These are phyloP conservation scores for Firmiana major DNA, from an alignment of 345 rosid species.

Conservation along the genomic window DNA sequence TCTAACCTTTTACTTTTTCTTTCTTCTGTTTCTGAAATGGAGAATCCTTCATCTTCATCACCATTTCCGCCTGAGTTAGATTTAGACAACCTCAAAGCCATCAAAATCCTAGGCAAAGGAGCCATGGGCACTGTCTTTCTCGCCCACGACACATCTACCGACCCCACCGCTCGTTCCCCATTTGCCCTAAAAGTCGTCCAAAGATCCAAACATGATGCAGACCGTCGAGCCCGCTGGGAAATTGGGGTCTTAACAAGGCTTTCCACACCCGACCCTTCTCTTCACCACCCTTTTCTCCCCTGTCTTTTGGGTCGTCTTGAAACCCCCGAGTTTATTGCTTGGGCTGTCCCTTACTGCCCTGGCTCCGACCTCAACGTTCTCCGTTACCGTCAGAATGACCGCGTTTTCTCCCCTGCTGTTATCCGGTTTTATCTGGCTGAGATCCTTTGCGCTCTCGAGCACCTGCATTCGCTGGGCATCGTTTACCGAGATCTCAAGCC, in stretches of 20 bases:
- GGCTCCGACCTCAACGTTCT: constrained; percentile 91
- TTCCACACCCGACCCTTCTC: constrained; percentile 23
- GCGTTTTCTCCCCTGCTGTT: constrained; percentile 66
- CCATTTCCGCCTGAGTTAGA: constrained; percentile 25
- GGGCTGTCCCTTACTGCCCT: constrained; percentile 86
- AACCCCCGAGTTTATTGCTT: constrained; percentile 65
- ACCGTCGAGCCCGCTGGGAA: constrained; percentile 88
- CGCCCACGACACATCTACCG: constrained; percentile 45
- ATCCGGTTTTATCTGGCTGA: constrained; percentile 79
- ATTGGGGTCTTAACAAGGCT: constrained; percentile 56
- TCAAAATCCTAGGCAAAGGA: constrained; percentile 78
- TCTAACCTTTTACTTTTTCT: constrained; percentile 2
- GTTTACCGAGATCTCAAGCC: constrained; percentile 91
- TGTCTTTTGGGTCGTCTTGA: constrained; percentile 57
- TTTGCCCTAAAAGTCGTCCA: constrained; percentile 76
- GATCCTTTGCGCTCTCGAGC: constrained; percentile 76
- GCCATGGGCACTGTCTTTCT: constrained; percentile 93
- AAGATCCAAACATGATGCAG: constrained; percentile 44
- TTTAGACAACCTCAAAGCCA: constrained; percentile 50
- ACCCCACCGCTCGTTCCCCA: constrained; percentile 44
- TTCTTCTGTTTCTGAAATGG: constrained; percentile 25
- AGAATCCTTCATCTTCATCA: constrained; percentile 2
- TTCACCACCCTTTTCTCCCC: constrained; percentile 72
- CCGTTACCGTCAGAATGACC: constrained; percentile 71
- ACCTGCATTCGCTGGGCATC: constrained; percentile 69